These are phyloP conservation scores for Jacaranda copaia DNA, from an alignment of 257 asterid genomes.

Conservation along the genomic window DNA sequence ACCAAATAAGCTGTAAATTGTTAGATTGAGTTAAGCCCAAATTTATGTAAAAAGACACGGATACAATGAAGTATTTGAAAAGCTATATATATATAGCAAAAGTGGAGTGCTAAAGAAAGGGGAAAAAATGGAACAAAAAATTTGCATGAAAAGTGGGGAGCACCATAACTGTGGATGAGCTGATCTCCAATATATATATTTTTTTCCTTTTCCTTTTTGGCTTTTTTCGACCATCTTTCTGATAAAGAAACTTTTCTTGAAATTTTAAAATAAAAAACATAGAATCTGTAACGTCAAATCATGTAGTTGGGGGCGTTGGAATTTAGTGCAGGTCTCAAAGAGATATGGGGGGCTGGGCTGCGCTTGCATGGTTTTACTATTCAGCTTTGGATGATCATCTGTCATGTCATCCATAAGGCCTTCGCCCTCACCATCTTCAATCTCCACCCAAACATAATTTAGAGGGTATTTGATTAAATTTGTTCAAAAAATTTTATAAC, in stretches of 20 bases:
- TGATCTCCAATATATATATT: no score
- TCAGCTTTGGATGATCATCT: constrained; percentile 36
- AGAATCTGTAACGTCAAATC: constrained; percentile 66
- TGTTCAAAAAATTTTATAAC: no score
- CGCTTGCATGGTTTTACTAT: background rate
- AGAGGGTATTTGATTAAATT: background rate
- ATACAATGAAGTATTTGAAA: no score
- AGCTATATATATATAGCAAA: no score
- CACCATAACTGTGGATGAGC: no score
- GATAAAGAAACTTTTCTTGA: constrained; percentile 38
- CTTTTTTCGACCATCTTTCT: constrained; percentile 26
- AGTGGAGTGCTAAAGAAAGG: no score
- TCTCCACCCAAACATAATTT: background rate
- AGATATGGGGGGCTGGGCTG: background rate
- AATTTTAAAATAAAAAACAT: constrained; percentile 25
- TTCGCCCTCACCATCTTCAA: background rate
- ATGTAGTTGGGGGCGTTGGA: constrained; percentile 47
- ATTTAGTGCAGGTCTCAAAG: constrained; percentile 35
- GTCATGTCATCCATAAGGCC: constrained; percentile 37
- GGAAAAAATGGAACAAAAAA: no score
- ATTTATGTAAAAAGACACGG: no score
- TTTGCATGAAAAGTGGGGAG: no score
- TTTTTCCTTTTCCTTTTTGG: constrained; percentile 13
- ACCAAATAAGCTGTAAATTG: no score
- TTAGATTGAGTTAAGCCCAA: no score